A percentile compares a stretch with the other conserved stretches of the same genome.
Evolutionary conservation across 371 early-diverging fungal species (phyloP).

Genomic region (Mucor piriformis): DNA sequence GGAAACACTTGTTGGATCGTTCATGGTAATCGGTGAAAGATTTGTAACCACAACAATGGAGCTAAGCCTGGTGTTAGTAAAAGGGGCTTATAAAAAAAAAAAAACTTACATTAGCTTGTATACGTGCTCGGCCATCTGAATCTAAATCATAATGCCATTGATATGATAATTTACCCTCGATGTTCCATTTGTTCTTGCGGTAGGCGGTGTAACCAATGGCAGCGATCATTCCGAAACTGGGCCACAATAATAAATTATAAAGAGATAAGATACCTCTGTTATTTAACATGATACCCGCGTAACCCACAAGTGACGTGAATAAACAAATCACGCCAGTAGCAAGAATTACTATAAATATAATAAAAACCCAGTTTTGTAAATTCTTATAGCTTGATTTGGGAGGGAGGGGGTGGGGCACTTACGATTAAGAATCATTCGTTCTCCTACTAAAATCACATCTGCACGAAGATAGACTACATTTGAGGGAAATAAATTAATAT

Average conservation of each 20-base stretch:
- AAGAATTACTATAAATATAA: constrained; percentile 43
- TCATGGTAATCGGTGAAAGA: constrained; percentile 57
- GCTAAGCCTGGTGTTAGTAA: neutral
- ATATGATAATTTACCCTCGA: constrained; percentile 50
- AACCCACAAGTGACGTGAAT: constrained; percentile 53
- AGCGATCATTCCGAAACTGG: constrained; percentile 56
- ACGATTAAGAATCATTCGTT: constrained; percentile 47
- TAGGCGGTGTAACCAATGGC: constrained; percentile 60
- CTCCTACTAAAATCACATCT: constrained; percentile 48
- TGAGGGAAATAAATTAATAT: neutral
- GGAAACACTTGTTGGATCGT: constrained; percentile 60
- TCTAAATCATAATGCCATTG: constrained; percentile 52
- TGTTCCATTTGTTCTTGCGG: constrained; percentile 52
- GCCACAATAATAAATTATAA: constrained; percentile 60
- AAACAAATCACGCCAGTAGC: constrained; percentile 53
- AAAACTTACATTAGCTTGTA: constrained; percentile 38
- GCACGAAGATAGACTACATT: constrained; percentile 48
- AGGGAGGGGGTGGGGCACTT: too few species aligned
- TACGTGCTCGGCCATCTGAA: constrained; percentile 39
- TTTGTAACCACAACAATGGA: constrained; percentile 65
- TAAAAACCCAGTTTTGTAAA: neutral
- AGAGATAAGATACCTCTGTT: constrained; percentile 49
- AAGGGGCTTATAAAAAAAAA: neutral
- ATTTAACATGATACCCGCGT: constrained; percentile 58
- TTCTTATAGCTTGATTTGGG: too few species aligned